Evolutionary conservation across 345 rosid species (phyloP), one percentile per base, ranked within the genome.

Genomic region (Cochlearia excelsa): DNA sequence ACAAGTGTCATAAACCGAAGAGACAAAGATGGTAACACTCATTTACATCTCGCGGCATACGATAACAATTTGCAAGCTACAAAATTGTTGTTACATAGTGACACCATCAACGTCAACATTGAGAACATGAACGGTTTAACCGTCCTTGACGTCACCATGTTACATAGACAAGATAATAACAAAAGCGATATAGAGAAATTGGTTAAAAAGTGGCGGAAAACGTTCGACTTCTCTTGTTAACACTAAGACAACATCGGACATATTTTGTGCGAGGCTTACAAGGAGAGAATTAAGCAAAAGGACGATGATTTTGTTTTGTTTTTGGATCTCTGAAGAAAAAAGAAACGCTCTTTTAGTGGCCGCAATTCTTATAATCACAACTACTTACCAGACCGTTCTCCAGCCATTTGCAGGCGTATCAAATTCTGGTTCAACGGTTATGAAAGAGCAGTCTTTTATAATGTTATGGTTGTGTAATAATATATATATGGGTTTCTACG

Each of bases 361-460:
- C 30, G 62, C 66, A 26, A 16, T 69, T 41, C 45, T 75, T 10
- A 75, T 73, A 4, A 51, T 77, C 39, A 78, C 77, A 30, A 57
- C 80, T 7, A 72, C 77, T 0, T 78, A 53, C 27, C 65, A 53
- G 37, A 73, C 74, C 4, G 50, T 37, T 23, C 71, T 78, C 28
- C 51, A 48, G 54, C 79, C 79, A 3, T 54, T 62, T 3, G 23
- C 0, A 16, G 23, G 23, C 23, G 23, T 16, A 16, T 16, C 23
- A 0, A 0, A 16, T 16, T 16, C 23, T 16, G 23, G 23, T 16
- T 16, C 23, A 16, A 16, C 23, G 23, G 23, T 16, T 16, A 16
- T 16, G 23, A 16, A 16, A 16, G 23, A 16, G 23, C 23, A 0
- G 23, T 16, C 23, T 16, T 16, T 16, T 16, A 16, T 16, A 16